These are phyloP conservation scores for Echium plantagineum DNA, from an alignment of 257 asterid genomes.

Conservation along the genomic window DNA sequence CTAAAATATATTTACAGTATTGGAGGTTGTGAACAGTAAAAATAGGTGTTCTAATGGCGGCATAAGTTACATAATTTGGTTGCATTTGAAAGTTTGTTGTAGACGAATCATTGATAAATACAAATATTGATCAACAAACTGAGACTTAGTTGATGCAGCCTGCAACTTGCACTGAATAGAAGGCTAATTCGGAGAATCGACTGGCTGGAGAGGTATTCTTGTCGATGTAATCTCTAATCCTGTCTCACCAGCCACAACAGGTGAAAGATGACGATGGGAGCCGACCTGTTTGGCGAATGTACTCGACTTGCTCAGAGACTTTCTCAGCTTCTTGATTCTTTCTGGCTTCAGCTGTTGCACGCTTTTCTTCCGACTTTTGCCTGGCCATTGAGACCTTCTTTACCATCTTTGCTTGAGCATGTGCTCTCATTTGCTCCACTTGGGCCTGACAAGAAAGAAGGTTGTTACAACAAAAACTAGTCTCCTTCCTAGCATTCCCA, in stretches of 20 bases:
- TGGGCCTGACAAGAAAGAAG: slow-evolving; percentile 19
- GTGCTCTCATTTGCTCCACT: slow-evolving; percentile 79
- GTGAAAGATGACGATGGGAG: slow-evolving; percentile 52
- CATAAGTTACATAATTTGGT: neutral
- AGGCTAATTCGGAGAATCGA: neutral
- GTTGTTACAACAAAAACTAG: too few relatives aligned
- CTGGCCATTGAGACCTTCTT: slow-evolving; percentile 81
- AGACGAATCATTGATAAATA: neutral
- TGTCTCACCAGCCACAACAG: slow-evolving; percentile 79
- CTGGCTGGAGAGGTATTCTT: neutral
- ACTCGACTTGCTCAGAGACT: slow-evolving; percentile 67
- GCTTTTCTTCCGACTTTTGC: slow-evolving; percentile 70
- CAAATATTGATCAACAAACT: neutral
- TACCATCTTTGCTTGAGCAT: slow-evolving; percentile 76
- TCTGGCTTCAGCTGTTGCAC: slow-evolving; percentile 64
- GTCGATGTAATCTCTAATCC: neutral
- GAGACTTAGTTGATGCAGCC: neutral
- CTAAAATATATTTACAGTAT: slow-evolving; percentile 1
- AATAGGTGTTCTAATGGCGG: neutral
- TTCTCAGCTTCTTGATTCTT: slow-evolving; percentile 54
- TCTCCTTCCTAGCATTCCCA: too few relatives aligned
- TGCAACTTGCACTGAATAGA: neutral
- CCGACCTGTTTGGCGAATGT: slow-evolving; percentile 70
- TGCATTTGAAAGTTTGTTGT: neutral
- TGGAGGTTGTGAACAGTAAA: neutral